A percentile compares a stretch with the other conserved stretches of the same genome.
Conservation (phyloP, 495 filamentous ascomycete species). For the Penicillium fimorum region DNA sequence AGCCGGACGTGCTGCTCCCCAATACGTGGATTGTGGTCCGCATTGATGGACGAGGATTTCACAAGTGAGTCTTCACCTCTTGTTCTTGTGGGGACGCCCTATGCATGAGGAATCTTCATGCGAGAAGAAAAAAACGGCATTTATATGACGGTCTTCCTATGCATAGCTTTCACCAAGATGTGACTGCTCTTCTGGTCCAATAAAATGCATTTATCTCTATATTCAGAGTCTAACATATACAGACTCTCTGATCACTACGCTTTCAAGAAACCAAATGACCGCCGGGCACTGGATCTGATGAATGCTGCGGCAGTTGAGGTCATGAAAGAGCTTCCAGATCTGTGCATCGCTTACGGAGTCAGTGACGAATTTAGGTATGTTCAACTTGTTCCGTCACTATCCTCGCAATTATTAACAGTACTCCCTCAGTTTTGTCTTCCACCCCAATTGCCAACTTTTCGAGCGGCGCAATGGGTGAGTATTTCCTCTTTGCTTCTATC, state of each 20-base stretch:
- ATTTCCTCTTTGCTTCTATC: not conserved
- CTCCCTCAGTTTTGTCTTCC: conserved; percentile 76
- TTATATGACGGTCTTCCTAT: not conserved
- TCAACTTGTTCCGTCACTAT: not conserved
- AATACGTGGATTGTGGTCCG: conserved; percentile 94
- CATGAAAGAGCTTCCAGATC: conserved; percentile 79
- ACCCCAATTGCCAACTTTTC: conserved; percentile 75
- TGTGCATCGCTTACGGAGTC: conserved; percentile 84
- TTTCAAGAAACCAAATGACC: conserved; percentile 91
- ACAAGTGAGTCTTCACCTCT: conserved; percentile 61
- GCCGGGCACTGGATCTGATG: conserved; percentile 85
- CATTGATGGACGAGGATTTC: conserved; percentile 89
- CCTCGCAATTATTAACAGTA: not conserved
- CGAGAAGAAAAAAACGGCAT: not conserved
- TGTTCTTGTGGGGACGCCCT: not conserved
- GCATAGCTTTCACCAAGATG: not conserved
- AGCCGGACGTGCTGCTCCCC: conserved; percentile 70
- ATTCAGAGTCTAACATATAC: conserved; percentile 6
- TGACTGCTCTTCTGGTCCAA: not conserved
- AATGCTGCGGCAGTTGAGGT: conserved; percentile 83
- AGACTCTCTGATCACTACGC: conserved; percentile 78
- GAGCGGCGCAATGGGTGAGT: conserved; percentile 79
- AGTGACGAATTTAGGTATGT: conserved; percentile 87
- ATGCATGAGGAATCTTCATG: not conserved
- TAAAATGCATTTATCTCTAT: not conserved